These are phyloP conservation scores for Fusarium sp. DNA, from an alignment of 2,329 filamentous ascomycete genomes.

Conservation along the genomic window DNA sequence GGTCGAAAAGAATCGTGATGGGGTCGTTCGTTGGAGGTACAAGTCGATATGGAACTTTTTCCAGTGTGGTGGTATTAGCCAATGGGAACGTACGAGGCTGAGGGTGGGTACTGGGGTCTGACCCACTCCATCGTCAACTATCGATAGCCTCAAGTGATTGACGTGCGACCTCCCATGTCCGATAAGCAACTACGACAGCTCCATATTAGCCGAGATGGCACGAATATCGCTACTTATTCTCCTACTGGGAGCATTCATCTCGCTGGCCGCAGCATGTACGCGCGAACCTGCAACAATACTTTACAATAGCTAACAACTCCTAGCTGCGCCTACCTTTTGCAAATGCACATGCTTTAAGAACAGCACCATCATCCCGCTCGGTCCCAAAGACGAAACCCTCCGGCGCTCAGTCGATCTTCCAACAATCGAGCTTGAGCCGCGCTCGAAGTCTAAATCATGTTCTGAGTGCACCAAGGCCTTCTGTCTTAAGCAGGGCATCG, in stretches of 20 bases:
- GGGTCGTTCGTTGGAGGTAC: constrained; percentile 6
- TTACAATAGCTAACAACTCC: constrained; percentile 36
- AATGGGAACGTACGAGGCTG: constrained; percentile 45
- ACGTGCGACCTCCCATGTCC: constrained; percentile 29
- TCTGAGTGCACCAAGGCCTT: constrained; percentile 73
- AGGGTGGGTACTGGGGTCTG: constrained; percentile 13
- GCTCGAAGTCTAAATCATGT: constrained; percentile 61
- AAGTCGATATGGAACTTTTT: constrained; percentile 46
- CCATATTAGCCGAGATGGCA: constrained; percentile 50
- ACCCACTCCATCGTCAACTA: constrained; percentile 26
- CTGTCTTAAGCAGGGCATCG: constrained; percentile 68
- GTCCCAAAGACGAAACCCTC: constrained; percentile 54
- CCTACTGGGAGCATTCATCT: constrained; percentile 51
- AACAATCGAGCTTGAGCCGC: constrained; percentile 37
- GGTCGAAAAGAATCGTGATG: constrained; percentile 29
- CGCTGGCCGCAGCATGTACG: constrained; percentile 58
- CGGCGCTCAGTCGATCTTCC: constrained; percentile 35
- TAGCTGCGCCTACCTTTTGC: constrained; percentile 73
- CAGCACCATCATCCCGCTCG: constrained; percentile 73
- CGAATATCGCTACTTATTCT: constrained; percentile 53
- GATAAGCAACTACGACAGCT: constrained; percentile 9
- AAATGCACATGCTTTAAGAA: constrained; percentile 78
- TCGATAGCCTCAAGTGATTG: constrained; percentile 38
- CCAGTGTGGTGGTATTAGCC: constrained; percentile 35
- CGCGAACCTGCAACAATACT: not conserved